phyloP scores from a whole-genome alignment of 345 rosid genomes.

The Lenwebbia sp. region DNA sequence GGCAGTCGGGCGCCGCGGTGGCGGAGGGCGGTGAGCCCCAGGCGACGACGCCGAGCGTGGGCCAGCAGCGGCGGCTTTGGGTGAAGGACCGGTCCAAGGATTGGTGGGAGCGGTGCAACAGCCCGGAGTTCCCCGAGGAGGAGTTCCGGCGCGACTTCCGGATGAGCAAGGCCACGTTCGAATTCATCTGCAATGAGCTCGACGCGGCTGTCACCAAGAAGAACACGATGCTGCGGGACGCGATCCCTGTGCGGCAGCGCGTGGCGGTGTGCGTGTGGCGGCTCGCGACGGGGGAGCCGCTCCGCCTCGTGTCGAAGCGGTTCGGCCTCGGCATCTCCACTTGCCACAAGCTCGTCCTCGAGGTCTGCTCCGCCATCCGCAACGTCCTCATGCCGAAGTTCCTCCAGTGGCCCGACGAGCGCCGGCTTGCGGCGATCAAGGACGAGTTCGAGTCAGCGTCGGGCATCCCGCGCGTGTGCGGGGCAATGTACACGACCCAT shows the following conservation, averaged over 20 bases:
- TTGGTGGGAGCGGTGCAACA: conserved; percentile 42
- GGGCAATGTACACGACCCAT: conserved; percentile 45
- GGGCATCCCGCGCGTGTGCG: conserved; percentile 30
- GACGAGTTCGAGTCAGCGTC: conserved; percentile 17
- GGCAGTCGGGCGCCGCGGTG: background rate
- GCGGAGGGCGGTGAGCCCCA: background rate
- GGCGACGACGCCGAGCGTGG: background rate
- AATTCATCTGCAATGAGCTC: conserved; percentile 30
- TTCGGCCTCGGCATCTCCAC: conserved; percentile 54
- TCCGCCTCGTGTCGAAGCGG: conserved; percentile 35
- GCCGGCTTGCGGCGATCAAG: conserved; percentile 4
- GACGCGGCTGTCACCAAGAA: conserved; percentile 33
- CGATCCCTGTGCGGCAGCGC: conserved; percentile 47
- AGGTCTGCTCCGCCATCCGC: conserved; percentile 38
- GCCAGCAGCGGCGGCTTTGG: conserved; percentile 40
- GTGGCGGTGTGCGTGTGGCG: conserved; percentile 53
- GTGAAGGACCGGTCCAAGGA: conserved; percentile 51
- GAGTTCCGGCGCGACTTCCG: conserved; percentile 32
- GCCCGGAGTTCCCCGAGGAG: conserved; percentile 36
- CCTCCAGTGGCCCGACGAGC: conserved; percentile 38
- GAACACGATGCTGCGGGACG: conserved; percentile 47
- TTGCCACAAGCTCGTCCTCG: conserved; percentile 42
- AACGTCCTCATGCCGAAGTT: conserved; percentile 33
- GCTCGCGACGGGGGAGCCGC: conserved; percentile 47
- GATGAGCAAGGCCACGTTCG: conserved; percentile 41